Conservation (phyloP, 78 protist species). For the Pigoraptor vietnamica region DNA sequence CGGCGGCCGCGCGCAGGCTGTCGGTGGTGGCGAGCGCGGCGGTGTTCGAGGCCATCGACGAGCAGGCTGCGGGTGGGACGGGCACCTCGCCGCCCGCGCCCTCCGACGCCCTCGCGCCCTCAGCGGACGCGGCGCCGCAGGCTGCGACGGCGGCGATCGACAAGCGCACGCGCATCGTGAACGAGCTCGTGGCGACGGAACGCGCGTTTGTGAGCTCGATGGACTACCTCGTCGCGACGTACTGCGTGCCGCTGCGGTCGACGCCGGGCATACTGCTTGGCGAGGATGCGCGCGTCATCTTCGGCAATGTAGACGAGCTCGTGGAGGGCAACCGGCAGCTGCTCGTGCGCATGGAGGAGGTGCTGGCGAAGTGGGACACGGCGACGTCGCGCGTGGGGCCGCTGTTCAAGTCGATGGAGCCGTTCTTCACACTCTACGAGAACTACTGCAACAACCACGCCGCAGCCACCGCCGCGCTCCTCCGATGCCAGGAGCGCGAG, state of each 20-base stretch:
- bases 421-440: neutral
- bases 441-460: neutral
- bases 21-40: neutral
- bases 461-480: neutral
- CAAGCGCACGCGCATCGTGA: neutral
- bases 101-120: neutral
- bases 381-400: neutral
- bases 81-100: neutral
- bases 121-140: neutral
- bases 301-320: neutral
- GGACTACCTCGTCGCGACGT: neutral
- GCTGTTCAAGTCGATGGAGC: neutral
- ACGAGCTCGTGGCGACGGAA: neutral
- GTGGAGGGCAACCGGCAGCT: neutral
- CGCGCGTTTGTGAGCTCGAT: neutral
- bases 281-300: neutral
- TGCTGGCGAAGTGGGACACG: neutral
- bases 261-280: neutral
- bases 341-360: neutral
- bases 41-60: neutral
- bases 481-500: neutral
- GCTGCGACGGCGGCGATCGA: neutral
- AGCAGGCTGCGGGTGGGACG: neutral
- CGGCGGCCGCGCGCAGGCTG: neutral
- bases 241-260: neutral